Base-by-base conservation (phyloP, 2,329 filamentous ascomycete genomes). In the Phialophora expanda region DNA sequence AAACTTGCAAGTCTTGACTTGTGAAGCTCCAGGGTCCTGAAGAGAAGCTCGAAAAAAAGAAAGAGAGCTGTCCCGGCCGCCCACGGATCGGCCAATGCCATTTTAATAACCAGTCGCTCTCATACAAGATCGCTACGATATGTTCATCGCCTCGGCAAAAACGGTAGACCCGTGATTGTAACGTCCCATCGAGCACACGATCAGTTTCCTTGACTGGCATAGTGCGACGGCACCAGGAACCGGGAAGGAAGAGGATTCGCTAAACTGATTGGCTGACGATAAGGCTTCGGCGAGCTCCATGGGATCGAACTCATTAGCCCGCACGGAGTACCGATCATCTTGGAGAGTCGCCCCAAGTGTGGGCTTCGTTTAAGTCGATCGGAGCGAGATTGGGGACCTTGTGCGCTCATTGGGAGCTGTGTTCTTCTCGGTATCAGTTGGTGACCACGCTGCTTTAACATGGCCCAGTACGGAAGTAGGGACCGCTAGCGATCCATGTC, bases 101-200 rank as follows among this genome's bases (percentile, higher is more conserved):
- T 44, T 57, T 57, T 57, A 57, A 57, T 56, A 57, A 41, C 54
- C 30, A 26, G 55, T 44, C 20, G 26, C 55, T 57, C 30, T 44
- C 34, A 38, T 11, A 9, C n/a, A 57, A 17, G 55, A 28, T 44
- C 30, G 32, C 24, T 3, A 26, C 34, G 32, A 57, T 20, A 57
- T 38, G 55, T 44, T 44, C 28, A 44, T 44, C n/a, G 17, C 32
- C 28, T 57, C 55, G 32, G 55, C 55, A 57, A 20, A 41, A 24
- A 41, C 55, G 20, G 34, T 44, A 12, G 34, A 26, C n/a, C 9
- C 17, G n/a, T 57, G 55, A 57, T 57, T 57, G 55, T 26, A 57
- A 57, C 55, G 55, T 57, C 55, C 24, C 55, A 57, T 57, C n/a
- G 55, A 57, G 55, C 55, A 57, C 55, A 57, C 55, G 55, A 57